Percentiles rank a stretch among this genome's conserved stretches.
These are phyloP conservation scores for Kwoniella mangroviensis DNA, from an alignment of 768 basidiomycete genomes.

Conservation along the genomic window DNA sequence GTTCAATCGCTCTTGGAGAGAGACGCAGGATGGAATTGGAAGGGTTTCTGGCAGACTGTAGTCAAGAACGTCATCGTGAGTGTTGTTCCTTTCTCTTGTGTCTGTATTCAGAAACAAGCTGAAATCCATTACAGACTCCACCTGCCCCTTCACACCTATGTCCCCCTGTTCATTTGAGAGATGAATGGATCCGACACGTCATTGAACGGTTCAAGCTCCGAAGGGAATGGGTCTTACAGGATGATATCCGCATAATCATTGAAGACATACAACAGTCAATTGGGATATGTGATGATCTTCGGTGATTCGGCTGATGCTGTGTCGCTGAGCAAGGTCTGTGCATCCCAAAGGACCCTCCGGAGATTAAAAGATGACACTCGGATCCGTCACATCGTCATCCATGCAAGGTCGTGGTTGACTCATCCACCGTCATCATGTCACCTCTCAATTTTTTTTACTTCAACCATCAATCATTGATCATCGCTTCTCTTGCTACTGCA, in stretches of 20 bases:
- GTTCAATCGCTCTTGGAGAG: slow-evolving; percentile 51
- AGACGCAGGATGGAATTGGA: slow-evolving; percentile 55
- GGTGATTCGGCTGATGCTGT: slow-evolving; percentile 1
- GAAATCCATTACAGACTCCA: slow-evolving; percentile 5
- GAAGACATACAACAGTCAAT: neutral
- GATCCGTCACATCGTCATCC: neutral
- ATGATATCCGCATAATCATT: slow-evolving; percentile 16
- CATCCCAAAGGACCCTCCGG: neutral
- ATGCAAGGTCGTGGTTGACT: neutral
- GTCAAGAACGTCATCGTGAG: slow-evolving; percentile 43
- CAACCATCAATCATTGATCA: neutral
- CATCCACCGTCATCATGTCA: neutral
- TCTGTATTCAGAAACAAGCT: neutral
- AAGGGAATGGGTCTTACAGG: slow-evolving; percentile 28
- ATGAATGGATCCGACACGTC: slow-evolving; percentile 24
- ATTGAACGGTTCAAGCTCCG: slow-evolving; percentile 21
- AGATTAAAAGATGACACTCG: neutral
- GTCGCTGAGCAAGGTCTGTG: neutral
- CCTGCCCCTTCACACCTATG: slow-evolving; percentile 12
- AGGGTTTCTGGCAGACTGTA: slow-evolving; percentile 50
- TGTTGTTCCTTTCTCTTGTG: neutral
- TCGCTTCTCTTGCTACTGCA: no score
- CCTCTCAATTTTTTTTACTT: neutral
- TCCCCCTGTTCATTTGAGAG: slow-evolving; percentile 14
- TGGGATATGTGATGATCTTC: neutral